Percentiles rank a stretch among this genome's conserved stretches.
phyloP scores from a whole-genome alignment of 2,329 filamentous ascomycete genomes.

The Fusarium sp. region DNA sequence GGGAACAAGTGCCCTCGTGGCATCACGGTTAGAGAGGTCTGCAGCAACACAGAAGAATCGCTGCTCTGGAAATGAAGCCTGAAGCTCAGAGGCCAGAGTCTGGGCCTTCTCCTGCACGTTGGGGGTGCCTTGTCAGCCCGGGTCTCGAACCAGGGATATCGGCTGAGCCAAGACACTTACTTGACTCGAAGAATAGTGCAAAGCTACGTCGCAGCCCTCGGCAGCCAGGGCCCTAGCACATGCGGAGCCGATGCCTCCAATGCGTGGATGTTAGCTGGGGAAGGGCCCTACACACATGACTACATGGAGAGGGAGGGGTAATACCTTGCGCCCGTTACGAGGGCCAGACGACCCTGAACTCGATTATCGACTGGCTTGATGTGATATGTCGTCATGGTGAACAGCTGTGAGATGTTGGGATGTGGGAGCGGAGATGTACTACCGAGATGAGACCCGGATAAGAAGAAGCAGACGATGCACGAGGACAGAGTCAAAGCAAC shows the following conservation, averaged over 20 bases:
- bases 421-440: slow-evolving; percentile 3
- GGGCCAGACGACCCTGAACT: slow-evolving; percentile 45
- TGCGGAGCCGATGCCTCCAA: slow-evolving; percentile 51
- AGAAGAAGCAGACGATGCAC: background rate
- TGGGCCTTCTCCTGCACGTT: slow-evolving; percentile 47
- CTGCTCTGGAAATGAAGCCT: background rate
- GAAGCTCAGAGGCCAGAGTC: slow-evolving; percentile 40
- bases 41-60: slow-evolving; percentile 9
- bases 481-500: background rate
- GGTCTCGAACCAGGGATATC: background rate
- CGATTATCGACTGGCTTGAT: slow-evolving; percentile 42
- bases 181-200: slow-evolving; percentile 51
- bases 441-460: background rate
- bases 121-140: background rate
- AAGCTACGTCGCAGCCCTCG: slow-evolving; percentile 50
- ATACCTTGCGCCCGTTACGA: slow-evolving; percentile 50
- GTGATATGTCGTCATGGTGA: slow-evolving; percentile 34
- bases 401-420: background rate
- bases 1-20: slow-evolving; percentile 14
- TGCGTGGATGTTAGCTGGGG: slow-evolving; percentile 28
- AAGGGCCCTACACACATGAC: background rate
- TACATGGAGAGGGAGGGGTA: background rate
- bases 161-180: slow-evolving; percentile 29
- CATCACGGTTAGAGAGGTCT: slow-evolving; percentile 23
- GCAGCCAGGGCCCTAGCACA: slow-evolving; percentile 49